phyloP scores from a whole-genome alignment of 2,329 filamentous ascomycete species.

The Neobulgaria alba region DNA sequence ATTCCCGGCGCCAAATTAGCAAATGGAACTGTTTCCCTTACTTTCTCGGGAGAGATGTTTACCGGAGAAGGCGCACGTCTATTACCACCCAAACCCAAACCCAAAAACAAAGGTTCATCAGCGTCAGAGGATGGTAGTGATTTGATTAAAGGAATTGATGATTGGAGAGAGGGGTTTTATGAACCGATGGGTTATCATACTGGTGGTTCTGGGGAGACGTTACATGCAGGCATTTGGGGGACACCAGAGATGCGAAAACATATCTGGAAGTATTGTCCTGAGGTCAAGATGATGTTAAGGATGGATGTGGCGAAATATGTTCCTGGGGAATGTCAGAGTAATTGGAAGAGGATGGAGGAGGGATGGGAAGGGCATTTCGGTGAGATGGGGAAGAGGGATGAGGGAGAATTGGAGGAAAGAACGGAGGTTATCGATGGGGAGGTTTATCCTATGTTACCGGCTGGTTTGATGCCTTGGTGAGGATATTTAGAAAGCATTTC shows the following conservation, averaged over 20 bases:
- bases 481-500: too few relatives aligned
- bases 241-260: slow-evolving; percentile 38
- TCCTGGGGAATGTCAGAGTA: slow-evolving; percentile 37
- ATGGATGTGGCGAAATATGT: slow-evolving; percentile 47
- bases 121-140: slow-evolving; percentile 20
- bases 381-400: neutral
- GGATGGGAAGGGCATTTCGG: slow-evolving; percentile 18
- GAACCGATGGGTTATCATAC: slow-evolving; percentile 52
- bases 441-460: slow-evolving; percentile 27
- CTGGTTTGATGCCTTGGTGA: slow-evolving; percentile 25
- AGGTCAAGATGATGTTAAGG: slow-evolving; percentile 47
- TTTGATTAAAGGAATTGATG: slow-evolving; percentile 36
- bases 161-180: slow-evolving; percentile 44
- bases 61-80: slow-evolving; percentile 29
- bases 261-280: slow-evolving; percentile 49
- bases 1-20: slow-evolving; percentile 40
- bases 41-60: slow-evolving; percentile 43
- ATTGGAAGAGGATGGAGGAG: slow-evolving; percentile 36
- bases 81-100: slow-evolving; percentile 5
- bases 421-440: slow-evolving; percentile 27
- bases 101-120: slow-evolving; percentile 14
- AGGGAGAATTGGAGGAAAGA: slow-evolving; percentile 1
- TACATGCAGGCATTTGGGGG: slow-evolving; percentile 39
- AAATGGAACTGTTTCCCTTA: slow-evolving; percentile 40
- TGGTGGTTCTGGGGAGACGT: slow-evolving; percentile 38